A percentile compares a stretch with the other conserved stretches of the same genome.
Conservation (phyloP, 805 yeast genomes). For the Ogataea pini region DNA sequence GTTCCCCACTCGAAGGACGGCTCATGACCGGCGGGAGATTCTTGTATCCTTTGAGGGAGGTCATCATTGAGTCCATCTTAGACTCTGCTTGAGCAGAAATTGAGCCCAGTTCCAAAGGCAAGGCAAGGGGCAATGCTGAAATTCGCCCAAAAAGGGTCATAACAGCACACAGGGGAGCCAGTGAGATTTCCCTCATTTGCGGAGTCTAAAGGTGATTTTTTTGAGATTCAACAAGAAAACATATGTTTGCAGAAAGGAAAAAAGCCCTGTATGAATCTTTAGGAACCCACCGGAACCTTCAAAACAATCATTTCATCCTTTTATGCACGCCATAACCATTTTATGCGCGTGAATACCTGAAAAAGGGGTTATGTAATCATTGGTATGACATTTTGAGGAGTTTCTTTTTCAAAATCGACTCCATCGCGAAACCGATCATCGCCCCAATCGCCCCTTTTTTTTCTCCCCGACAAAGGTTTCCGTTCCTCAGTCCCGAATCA, state of each 20-base stretch:
- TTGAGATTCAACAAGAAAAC: background rate
- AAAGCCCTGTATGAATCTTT: background rate
- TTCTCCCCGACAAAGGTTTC: background rate
- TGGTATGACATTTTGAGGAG: background rate
- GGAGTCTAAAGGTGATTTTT: background rate
- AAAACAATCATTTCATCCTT: slow-evolving; percentile 2
- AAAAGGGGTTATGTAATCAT: background rate
- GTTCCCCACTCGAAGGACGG: slow-evolving; percentile 36
- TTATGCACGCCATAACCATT: slow-evolving; percentile 1
- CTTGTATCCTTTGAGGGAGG: slow-evolving; percentile 21
- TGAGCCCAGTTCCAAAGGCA: background rate
- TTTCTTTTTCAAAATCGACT: background rate
- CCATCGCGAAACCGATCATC: background rate
- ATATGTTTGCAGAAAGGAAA: background rate
- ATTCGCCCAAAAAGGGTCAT: background rate
- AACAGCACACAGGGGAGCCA: background rate
- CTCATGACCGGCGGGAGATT: slow-evolving; percentile 39
- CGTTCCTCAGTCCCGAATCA: background rate
- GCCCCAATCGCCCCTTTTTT: background rate
- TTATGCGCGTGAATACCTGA: background rate
- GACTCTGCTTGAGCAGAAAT: slow-evolving; percentile 12
- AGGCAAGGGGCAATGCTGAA: background rate
- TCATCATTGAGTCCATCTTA: slow-evolving; percentile 13
- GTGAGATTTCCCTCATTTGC: background rate
- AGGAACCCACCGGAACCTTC: slow-evolving; percentile 6